Evolutionary conservation across 2,329 filamentous ascomycete genomes (phyloP).

Genomic region (Aspergillus uvarum): DNA sequence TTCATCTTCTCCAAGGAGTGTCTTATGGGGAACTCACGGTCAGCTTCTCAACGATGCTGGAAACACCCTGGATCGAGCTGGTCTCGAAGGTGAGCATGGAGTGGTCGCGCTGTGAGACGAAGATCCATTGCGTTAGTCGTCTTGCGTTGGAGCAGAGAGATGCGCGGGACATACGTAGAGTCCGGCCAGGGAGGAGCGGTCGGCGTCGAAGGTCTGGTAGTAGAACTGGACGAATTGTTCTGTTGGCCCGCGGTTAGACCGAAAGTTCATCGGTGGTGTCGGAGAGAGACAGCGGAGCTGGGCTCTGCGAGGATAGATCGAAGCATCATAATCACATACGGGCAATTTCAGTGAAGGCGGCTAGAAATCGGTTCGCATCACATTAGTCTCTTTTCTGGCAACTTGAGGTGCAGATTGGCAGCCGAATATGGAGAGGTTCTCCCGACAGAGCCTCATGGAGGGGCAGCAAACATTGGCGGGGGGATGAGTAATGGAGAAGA

Average conservation of each 20-base stretch:
- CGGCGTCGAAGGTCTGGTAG: slow-evolving; percentile 80
- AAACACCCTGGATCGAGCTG: slow-evolving; percentile 61
- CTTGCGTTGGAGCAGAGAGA: background rate
- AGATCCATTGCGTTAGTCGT: background rate
- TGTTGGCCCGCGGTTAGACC: slow-evolving; percentile 44
- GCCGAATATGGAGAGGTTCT: slow-evolving; percentile 15
- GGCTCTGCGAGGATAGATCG: background rate
- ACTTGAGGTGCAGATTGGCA: background rate
- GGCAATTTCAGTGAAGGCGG: slow-evolving; percentile 42
- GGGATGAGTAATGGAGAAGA: background rate
- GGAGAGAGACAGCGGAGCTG: background rate
- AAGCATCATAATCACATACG: slow-evolving; percentile 32
- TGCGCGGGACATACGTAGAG: slow-evolving; percentile 71
- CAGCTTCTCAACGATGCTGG: slow-evolving; percentile 76
- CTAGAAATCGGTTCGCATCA: slow-evolving; percentile 21
- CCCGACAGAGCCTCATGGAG: slow-evolving; percentile 20
- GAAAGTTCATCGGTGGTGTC: slow-evolving; percentile 3
- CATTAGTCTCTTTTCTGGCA: slow-evolving; percentile 15
- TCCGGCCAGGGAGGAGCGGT: slow-evolving; percentile 62
- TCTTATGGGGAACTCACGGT: slow-evolving; percentile 55
- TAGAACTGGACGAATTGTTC: slow-evolving; percentile 88
- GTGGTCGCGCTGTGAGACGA: slow-evolving; percentile 61
- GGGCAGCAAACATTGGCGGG: slow-evolving; percentile 20
- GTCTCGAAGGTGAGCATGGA: slow-evolving; percentile 96
- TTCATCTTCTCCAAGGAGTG: background rate